Base-by-base conservation (phyloP, 2,329 filamentous ascomycete species). In the Tolypocladium sp. region DNA sequence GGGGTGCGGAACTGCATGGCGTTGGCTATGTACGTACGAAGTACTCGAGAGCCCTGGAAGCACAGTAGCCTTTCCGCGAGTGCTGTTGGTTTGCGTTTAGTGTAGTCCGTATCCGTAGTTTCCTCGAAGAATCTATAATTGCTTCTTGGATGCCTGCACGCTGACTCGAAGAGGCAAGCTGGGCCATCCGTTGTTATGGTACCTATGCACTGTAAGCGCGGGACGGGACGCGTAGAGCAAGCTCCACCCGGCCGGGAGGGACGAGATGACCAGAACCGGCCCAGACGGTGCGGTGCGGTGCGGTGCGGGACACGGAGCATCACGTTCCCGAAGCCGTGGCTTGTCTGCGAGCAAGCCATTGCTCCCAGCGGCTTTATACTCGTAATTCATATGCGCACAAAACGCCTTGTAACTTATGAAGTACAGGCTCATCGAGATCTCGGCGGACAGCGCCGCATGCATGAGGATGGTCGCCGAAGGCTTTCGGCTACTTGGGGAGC, bases 61-160 rank as follows among this genome's bases (percentile, higher is more conserved):
- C 37, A 35, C 22, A 13, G 6, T 27, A 9, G 46, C 46, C 25
- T 15, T 41, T 40, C 35, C 37, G 22, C 22, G 22, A 22, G 15
- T 41, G 42, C 37, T 27, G 35, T 25, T 51, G 46, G 46, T 35
- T 37, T 46, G 30, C 46, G 57, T 59, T 58, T 69, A 67, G 66
- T 65, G 30, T 8, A 33, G 30, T 33, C 30, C 30, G 30, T 33
- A 33, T 33, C 30, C 30, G 62, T 63, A 67, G 67, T 70, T 70
- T 63, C 55, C 67, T 46, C 66, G 68, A 56, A 66, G 60, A 62
- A 70, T 68, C 64, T 67, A 70, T 66, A 68, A 67, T 70, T 70
- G 66, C 68, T 70, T 70, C 60, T 70, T 20, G 42, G 25, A 46
- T n/a, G 27, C 17, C 35, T 33, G 46, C 27, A 35, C 30, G 27